Evolutionary conservation across 805 yeast species (phyloP), one percentile per base, ranked within the genome.

Genomic region (Saturnispora besseyi): DNA sequence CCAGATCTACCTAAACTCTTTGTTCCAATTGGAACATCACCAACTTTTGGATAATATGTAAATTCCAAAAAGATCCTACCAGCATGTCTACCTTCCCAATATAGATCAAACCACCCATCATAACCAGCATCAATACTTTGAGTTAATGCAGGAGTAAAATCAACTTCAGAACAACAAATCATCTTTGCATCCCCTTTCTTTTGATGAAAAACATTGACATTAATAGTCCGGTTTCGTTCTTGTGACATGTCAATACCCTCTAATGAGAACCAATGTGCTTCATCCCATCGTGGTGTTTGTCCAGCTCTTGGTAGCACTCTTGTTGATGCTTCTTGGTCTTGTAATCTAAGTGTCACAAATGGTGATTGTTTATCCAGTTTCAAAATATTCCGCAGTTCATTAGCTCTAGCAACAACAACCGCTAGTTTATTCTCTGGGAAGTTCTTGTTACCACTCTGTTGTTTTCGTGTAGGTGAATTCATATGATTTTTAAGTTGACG

Each of bases 301-400:
- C 99, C 99, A 1, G 96, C 99, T 56, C 98, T 70, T 47, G 78
- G 76, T 52, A 86, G 81, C 0, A 87, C 75, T 33, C 80, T 81
- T 1, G 97, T 87, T 59, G 84, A 80, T 55, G 85, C 81, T 9
- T 95, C 91, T 58, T 78, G 77, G 52, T 87, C 87, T 29, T 90
- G 91, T 5, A 93, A 73, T 50, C 98, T 71, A 11, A 87, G 73
- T 5, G 91, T 79, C 53, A 89, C 84, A 67, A 87, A 90, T 2
- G 98, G 99, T 55, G 87, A 84, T 66, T 93, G 99, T 60, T 93
- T 93, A 60, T 95, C 97, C 46, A 91, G 71, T 54, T 84, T 87
- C 34, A 91, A 73, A 53, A 88, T 71, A 66, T 93, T 91, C 24
- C 96, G 95, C 41, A 93, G 75, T 59, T 88, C 95, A 59, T 82